These are phyloP conservation scores for Excoecaria agallocha DNA, from an alignment of 345 rosid species.

Conservation along the genomic window DNA sequence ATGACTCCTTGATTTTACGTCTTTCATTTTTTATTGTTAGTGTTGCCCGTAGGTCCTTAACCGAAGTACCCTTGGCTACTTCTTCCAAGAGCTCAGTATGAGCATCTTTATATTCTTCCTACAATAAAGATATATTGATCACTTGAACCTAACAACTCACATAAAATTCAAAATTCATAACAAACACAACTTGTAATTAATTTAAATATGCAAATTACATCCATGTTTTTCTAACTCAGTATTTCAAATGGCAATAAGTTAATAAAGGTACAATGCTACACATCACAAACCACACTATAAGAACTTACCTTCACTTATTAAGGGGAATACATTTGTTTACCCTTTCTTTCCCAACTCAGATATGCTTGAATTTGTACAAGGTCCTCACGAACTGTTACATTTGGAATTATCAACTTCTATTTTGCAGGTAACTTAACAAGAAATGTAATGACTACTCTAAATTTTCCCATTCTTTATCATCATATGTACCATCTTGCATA, in stretches of 20 bases:
- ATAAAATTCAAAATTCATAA: neutral
- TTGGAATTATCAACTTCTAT: conserved; percentile 35
- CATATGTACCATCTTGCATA: too few species aligned
- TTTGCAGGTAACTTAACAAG: conserved; percentile 60
- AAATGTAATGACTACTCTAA: too few species aligned
- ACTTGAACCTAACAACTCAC: neutral
- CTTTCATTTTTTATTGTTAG: conserved; percentile 51
- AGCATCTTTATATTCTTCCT: conserved; percentile 96
- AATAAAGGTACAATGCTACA: neutral
- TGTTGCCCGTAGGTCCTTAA: conserved; percentile 67
- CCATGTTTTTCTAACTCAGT: too few species aligned
- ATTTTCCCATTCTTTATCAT: too few species aligned
- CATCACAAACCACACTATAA: neutral
- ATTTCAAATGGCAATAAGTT: neutral
- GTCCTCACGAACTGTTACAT: conserved; percentile 75
- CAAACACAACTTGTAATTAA: neutral
- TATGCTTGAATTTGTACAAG: conserved; percentile 95
- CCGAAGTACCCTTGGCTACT: conserved; percentile 69
- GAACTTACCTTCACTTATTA: conserved; percentile 65
- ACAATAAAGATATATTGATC: conserved; percentile 8
- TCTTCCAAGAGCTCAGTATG: conserved; percentile 81
- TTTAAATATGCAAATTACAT: neutral
- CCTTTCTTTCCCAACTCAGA: conserved; percentile 95
- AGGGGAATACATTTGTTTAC: conserved; percentile 81
- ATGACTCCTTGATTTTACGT: conserved; percentile 40